A percentile compares a stretch with the other conserved stretches of the same genome.
Evolutionary conservation across 306 rosid genomes (phyloP).

Genomic region (Pyrus communis): DNA sequence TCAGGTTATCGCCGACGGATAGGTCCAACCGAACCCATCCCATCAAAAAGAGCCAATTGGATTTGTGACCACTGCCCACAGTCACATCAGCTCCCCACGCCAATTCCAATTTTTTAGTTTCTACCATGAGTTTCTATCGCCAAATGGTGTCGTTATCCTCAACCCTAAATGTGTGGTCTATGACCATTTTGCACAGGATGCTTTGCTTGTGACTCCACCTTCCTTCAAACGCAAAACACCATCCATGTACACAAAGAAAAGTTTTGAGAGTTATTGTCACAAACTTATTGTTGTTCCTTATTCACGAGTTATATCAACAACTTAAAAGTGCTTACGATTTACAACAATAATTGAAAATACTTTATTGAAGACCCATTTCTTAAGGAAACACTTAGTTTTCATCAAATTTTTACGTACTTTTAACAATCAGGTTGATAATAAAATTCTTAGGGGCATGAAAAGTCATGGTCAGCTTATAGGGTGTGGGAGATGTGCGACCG

Average conservation of each 20-base stretch:
- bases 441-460: no score
- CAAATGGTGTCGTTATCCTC: not conserved
- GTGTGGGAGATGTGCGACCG: no score
- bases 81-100: constrained; percentile 4
- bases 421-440: no score
- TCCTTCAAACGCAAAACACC: not conserved
- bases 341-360: no score
- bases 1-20: constrained; percentile 9
- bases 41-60: not conserved
- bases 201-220: not conserved
- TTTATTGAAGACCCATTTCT: no score
- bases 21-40: constrained; percentile 18
- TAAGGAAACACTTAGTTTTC: no score
- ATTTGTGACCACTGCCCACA: constrained; percentile 14
- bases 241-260: not conserved
- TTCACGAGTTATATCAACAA: no score
- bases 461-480: no score
- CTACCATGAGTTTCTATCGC: constrained; percentile 1
- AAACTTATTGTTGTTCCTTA: no score
- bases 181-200: not conserved
- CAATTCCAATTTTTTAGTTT: not conserved
- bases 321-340: no score
- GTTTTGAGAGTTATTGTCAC: not conserved
- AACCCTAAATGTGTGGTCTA: not conserved
- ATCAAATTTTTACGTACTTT: no score